Conservation (phyloP, 495 filamentous ascomycete genomes). For the Podospora conica region DNA sequence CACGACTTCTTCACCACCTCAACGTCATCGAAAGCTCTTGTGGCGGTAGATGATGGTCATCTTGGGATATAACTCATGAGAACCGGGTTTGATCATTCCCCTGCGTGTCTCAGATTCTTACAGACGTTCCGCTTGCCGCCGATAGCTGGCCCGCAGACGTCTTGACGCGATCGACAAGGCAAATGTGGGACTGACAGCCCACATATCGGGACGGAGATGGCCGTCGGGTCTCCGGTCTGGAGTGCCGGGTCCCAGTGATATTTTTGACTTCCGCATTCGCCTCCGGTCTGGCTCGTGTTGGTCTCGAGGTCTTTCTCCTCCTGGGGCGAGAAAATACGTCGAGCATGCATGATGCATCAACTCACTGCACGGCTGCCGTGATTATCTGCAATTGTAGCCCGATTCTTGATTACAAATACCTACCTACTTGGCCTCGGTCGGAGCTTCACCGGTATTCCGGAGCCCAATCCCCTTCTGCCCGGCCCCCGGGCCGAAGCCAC, state of each 20-base stretch:
- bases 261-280: background rate
- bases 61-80: no score
- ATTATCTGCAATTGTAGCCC: no score
- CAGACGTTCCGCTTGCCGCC: no score
- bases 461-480: background rate
- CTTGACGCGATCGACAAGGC: background rate
- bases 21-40: background rate
- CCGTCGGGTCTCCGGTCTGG: background rate
- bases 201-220: background rate
- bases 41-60: background rate
- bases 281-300: background rate
- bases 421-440: no score
- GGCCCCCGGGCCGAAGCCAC: background rate
- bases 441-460: no score
- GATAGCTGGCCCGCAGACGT: background rate
- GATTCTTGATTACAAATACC: no score
- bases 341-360: background rate
- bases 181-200: background rate
- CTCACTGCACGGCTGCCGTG: no score
- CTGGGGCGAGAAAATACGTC: background rate
- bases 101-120: no score
- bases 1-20: background rate
- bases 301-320: background rate
- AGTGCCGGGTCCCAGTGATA: background rate
- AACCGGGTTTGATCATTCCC: no score